Conservation (phyloP, 1,284 basidiomycete genomes). For the Coriolopsis trogii region DNA sequence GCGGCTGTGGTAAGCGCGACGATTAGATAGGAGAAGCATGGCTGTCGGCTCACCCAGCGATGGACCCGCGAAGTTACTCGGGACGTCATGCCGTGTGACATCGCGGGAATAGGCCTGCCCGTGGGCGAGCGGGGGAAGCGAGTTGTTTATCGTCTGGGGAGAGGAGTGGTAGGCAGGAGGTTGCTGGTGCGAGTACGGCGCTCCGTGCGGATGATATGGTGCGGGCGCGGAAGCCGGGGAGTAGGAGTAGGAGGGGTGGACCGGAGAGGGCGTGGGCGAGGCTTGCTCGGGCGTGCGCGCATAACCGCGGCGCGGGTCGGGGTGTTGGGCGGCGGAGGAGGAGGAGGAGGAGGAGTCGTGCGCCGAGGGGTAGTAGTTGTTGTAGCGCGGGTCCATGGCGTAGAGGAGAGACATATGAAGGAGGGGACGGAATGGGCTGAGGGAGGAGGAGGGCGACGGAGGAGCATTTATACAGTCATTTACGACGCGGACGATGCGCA, state of each 20-base stretch:
- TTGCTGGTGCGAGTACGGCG: constrained; percentile 8
- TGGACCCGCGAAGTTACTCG: constrained; percentile 15
- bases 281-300: constrained; percentile 16
- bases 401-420: constrained; percentile 16
- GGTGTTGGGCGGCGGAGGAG: too few relatives aligned
- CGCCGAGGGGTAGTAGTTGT: constrained; percentile 17
- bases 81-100: constrained; percentile 19
- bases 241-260: constrained; percentile 2
- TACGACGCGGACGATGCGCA: constrained; percentile 7
- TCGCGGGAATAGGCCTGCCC: constrained; percentile 15
- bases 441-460: constrained; percentile 1
- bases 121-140: constrained; percentile 15
- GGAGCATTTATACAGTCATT: constrained; percentile 15
- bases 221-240: background rate
- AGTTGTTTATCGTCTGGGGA: constrained; percentile 8
- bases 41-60: constrained; percentile 15
- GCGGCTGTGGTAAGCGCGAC: constrained; percentile 7
- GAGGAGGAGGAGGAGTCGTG: constrained; percentile 11
- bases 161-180: constrained; percentile 11
- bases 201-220: constrained; percentile 9
- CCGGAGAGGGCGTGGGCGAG: background rate
- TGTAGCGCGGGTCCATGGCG: constrained; percentile 23
- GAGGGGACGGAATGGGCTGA: constrained; percentile 4
- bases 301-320: constrained; percentile 12
- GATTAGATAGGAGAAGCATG: background rate